Conservation (phyloP, 805 yeast species). For the Limtongia smithiae region DNA sequence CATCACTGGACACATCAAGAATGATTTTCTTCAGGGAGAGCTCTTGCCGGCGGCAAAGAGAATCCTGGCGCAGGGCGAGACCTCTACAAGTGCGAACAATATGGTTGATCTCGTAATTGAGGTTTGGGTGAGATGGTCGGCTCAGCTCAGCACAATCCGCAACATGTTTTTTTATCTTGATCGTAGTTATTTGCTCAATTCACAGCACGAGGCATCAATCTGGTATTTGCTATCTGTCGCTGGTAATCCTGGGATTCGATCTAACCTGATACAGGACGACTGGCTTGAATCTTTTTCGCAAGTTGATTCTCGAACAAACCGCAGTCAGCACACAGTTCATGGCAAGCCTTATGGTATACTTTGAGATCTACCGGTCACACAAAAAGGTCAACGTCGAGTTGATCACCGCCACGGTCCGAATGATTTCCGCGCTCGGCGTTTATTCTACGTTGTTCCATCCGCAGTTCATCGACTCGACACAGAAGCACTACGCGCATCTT, state of each 20-base stretch:
- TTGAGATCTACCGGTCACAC: slow-evolving; percentile 10
- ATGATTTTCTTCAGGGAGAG: slow-evolving; percentile 1
- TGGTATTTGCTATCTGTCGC: slow-evolving; percentile 13
- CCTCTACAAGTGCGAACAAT: neutral
- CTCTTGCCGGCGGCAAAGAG: slow-evolving; percentile 2
- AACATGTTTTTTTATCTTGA: slow-evolving; percentile 36
- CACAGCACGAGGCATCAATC: slow-evolving; percentile 24
- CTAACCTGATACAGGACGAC: slow-evolving; percentile 11
- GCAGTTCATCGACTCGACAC: slow-evolving; percentile 11
- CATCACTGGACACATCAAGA: slow-evolving; percentile 16
- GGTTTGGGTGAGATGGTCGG: slow-evolving; percentile 26
- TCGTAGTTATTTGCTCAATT: slow-evolving; percentile 31
- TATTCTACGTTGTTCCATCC: slow-evolving; percentile 18
- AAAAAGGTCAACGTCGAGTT: neutral
- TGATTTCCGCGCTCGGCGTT: slow-evolving; percentile 19
- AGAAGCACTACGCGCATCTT: slow-evolving; percentile 11
- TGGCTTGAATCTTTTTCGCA: slow-evolving; percentile 19
- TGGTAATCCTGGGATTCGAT: neutral
- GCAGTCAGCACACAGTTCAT: slow-evolving; percentile 4
- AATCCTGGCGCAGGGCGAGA: neutral
- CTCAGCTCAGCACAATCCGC: slow-evolving; percentile 28
- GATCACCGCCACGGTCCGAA: slow-evolving; percentile 5
- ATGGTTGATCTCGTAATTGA: slow-evolving; percentile 26
- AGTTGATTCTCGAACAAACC: slow-evolving; percentile 4
- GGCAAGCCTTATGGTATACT: slow-evolving; percentile 12